Evolutionary conservation across 495 filamentous ascomycete species (phyloP), one percentile per base, ranked within the genome.

Genomic region (Acidomyces sp.): DNA sequence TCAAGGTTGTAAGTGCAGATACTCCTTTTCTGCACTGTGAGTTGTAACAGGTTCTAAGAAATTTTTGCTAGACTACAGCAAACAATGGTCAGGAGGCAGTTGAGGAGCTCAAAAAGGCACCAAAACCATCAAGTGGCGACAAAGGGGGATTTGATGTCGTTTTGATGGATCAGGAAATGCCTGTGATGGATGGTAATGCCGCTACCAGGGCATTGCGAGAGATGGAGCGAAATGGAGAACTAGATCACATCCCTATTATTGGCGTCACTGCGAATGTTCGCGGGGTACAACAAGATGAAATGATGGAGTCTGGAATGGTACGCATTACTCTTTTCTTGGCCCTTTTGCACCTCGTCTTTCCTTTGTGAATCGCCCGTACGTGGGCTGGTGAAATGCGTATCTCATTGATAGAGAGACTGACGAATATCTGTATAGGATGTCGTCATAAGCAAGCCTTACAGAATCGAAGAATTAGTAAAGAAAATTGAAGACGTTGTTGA

Each of bases 161-260:
- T 3, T 48, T 62, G 6, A 58, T 62, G 57, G 59, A 62, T 33
- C 41, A 45, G 44, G 53, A 62, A 32, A 62, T 62, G 59, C 59
- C 59, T 1, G 42, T 58, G 13, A 54, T 60, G 49, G 45, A 58
- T 38, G 59, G 59, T 26, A 49, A 56, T 7, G 42, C 53, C 0
- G 45, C 45, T 4, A 47, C 51, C 2, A 28, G 21, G 1, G 32
- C 43, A 38, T 58, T 62, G 7, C 41, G 59, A 4, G 41, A 50
- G 15, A 29, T 55, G 25, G 43, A 55, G 29, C 6, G 18, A 2
- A 31, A 45, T n/a, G 40, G 51, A 17, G 43, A 37, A 18, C 20
- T 56, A n/a, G 47, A 27, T n/a, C 27, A 24, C 6, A 16, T 49
- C 4, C 41, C 37, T 1, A 49, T 60, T 15, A 43, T 62, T 20